Base-by-base conservation (phyloP, 768 basidiomycete species). In the Strobilomyces dryophilus region DNA sequence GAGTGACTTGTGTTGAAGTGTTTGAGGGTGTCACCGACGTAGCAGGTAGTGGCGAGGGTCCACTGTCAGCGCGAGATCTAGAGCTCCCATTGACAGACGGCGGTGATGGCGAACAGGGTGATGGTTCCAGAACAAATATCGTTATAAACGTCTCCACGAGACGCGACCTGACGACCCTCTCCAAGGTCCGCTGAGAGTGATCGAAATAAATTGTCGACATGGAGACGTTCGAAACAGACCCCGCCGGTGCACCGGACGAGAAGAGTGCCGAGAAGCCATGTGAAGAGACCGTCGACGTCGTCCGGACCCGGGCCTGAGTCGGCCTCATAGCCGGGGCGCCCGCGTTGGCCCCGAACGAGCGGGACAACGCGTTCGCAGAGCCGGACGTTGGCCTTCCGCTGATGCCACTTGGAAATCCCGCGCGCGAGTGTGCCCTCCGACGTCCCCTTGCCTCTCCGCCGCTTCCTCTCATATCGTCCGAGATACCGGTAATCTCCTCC, bases 81-180 rank as follows among this genome's bases (percentile, higher is more conserved):
- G 51, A 14, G 42, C 62, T 59, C 26, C 55, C 59, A 36, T 59
- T 61, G 53, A 58, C 54, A n/a, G 63, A 57, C n/a, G 65, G 59
- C 15, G 67, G 61, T 40, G 69, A 66, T 20, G 65, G 53, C n/a
- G 65, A 66, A 47, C 49, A 36, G 11, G 29, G 54, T 32, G 65
- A 51, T 8, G 65, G 56, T 8, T 66, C 60, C 2, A 69, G 73
- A 20, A 84, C 69, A 31, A 74, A 73, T 40, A 91, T 67, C 14
- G 82, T 77, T 50, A 92, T 69, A 60, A 89, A 89, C 0, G 89
- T 89, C 68, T 91, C 87, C 21, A 92, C 83, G 29, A 92, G 73
- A 45, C 89, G 81, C 32, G 89, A 84, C 49, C 74, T 72, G 11
- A 92, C 76, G 14, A 90, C 79, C 59, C 77, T 85, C 72, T 92